Base-by-base conservation (phyloP, 2,329 filamentous ascomycete species). In the Fusarium goolgardi region DNA sequence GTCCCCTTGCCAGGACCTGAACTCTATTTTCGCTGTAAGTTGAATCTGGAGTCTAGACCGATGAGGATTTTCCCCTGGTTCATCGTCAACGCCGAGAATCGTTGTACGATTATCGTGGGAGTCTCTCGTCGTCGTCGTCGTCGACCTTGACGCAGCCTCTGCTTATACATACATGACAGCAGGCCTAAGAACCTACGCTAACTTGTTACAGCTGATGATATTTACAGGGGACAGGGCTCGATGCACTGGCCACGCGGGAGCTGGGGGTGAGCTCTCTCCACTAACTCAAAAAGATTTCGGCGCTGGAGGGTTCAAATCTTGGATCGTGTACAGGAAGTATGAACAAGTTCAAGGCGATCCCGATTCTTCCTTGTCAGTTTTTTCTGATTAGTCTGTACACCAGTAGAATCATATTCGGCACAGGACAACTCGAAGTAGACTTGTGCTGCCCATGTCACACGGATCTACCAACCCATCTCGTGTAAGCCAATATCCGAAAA, bases 241-340 rank as follows among this genome's bases (percentile, higher is more conserved):
- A 62, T 49, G 66, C 68, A 73, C 57, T 65, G 67, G 57, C 71
- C 67, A 72, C 53, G 58, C 71, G 71, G 71, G 70, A 73, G 31
- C 56, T 59, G 70, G 63, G 62, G 53, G 53, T 56, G 51, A 63
- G 46, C 56, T 71, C 50, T 72, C 54, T 55, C 67, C 44, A 53
- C 56, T 67, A 72, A 59, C 69, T 59, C 40, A 23, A 71, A 31
- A 58, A 47, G 53, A 59, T 55, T 23, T 55, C 32, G 60, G 50
- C 45, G 50, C 40, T 59, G 49, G 21, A 67, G 47, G 62, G 57
- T 64, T 46, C 50, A 51, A 39, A 37, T 55, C 37, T 63, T 53
- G 29, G 46, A 45, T 54, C 56, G 45, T 54, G 35, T 43, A 66
- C 53, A 51, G 66, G 47, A 70, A 11, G 32, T 25, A 46, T 52